phyloP scores from a whole-genome alignment of 2,329 filamentous ascomycete genomes.

The Fusarium avenaceum region DNA sequence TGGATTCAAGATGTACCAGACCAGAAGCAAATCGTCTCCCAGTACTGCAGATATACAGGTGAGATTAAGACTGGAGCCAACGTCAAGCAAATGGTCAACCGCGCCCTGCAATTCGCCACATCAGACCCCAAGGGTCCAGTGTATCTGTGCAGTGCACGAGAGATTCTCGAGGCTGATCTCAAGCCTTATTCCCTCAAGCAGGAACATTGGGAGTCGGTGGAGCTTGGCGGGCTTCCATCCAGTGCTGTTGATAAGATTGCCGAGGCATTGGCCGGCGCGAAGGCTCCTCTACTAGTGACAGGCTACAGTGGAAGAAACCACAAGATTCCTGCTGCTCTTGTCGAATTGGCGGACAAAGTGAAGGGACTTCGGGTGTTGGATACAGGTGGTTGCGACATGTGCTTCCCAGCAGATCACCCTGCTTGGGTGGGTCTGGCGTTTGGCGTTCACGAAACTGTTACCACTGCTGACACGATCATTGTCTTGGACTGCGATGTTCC shows the following conservation, averaged over 20 bases:
- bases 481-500: conserved; percentile 92
- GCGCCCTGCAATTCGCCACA: conserved; percentile 84
- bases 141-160: conserved; percentile 81
- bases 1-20: conserved; percentile 89
- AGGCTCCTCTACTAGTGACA: conserved; percentile 77
- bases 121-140: conserved; percentile 84
- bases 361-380: conserved; percentile 80
- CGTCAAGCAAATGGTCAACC: conserved; percentile 90
- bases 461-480: conserved; percentile 84
- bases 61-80: conserved; percentile 89
- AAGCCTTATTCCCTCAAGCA: conserved; percentile 78
- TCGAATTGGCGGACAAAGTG: conserved; percentile 75
- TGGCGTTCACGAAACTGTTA: conserved; percentile 79
- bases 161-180: conserved; percentile 89
- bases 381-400: conserved; percentile 84
- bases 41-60: conserved; percentile 86
- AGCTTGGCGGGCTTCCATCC: conserved; percentile 70
- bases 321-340: conserved; percentile 69
- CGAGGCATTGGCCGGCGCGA: conserved; percentile 72
- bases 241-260: conserved; percentile 71
- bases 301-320: conserved; percentile 81
- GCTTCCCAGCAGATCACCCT: conserved; percentile 79
- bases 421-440: conserved; percentile 79
- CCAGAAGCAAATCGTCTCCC: conserved; percentile 82
- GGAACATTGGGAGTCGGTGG: conserved; percentile 77